Evolutionary conservation across 2,329 filamentous ascomycete genomes (phyloP).

Genomic region (Colletotrichum tropicale): DNA sequence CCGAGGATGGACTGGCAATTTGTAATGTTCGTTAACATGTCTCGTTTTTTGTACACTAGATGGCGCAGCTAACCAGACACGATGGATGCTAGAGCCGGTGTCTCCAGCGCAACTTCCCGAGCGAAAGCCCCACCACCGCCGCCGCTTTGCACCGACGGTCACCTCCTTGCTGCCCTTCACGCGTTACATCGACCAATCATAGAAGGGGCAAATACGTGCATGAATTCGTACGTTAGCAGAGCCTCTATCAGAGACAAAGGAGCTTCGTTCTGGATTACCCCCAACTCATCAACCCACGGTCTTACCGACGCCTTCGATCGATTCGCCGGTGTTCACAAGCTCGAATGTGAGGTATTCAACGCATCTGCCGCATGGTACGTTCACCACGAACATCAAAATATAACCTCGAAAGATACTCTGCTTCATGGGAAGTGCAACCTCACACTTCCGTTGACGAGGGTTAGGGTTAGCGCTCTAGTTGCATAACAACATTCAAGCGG

Average conservation of each 20-base stretch:
- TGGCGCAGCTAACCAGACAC: background rate
- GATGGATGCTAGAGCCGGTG: background rate
- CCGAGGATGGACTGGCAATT: background rate
- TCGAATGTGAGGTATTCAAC: background rate
- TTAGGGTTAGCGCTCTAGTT: background rate
- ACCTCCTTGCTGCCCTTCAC: background rate
- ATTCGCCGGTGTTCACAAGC: background rate
- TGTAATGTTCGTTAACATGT: background rate
- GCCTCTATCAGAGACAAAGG: background rate
- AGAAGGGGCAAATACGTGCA: background rate
- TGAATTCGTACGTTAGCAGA: background rate
- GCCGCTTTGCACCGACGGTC: background rate
- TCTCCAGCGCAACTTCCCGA: background rate
- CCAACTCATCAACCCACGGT: background rate
- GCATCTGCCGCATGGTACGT: background rate
- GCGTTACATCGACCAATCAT: background rate
- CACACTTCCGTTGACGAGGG: background rate
- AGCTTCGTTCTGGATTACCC: background rate
- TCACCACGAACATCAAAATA: background rate
- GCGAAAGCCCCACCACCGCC: background rate
- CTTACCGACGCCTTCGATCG: background rate
- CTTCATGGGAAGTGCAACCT: background rate
- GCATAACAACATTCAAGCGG: background rate
- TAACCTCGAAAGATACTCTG: background rate
- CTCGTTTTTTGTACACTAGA: accelerated